These are phyloP conservation scores for Rhododendron simsii DNA, from an alignment of 148 eudicot genomes.

Conservation along the genomic window DNA sequence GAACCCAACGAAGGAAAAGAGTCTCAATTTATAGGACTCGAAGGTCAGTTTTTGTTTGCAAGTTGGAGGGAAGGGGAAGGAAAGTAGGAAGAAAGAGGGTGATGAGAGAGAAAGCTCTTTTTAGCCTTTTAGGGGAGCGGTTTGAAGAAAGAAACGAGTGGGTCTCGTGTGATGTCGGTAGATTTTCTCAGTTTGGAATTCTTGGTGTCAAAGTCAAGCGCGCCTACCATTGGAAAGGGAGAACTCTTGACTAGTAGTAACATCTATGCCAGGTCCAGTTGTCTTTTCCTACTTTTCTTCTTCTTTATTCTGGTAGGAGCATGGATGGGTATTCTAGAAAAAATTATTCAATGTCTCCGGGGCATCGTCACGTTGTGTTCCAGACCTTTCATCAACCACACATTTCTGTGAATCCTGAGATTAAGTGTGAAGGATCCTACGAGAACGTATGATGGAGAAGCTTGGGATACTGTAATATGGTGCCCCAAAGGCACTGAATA, in stretches of 20 bases:
- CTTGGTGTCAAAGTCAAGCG: constrained; percentile 39
- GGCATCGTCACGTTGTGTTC: too few species aligned
- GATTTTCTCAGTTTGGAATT: constrained; percentile 7
- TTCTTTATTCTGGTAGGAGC: background rate
- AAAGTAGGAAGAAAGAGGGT: background rate
- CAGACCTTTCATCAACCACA: too few species aligned
- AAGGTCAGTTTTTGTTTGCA: background rate
- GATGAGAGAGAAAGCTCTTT: background rate
- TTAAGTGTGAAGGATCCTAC: too few species aligned
- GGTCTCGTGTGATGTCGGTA: background rate
- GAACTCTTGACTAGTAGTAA: background rate
- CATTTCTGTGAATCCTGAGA: too few species aligned
- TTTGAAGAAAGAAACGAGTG: background rate
- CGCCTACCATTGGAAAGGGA: constrained; percentile 11
- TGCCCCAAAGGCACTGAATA: too few species aligned
- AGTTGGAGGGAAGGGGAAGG: background rate
- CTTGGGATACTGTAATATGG: too few species aligned
- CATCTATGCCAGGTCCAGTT: background rate
- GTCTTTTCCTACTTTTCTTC: background rate
- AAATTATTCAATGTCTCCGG: too few species aligned
- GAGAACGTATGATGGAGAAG: too few species aligned
- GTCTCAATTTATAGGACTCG: background rate
- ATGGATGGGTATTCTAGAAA: background rate
- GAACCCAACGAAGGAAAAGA: background rate
- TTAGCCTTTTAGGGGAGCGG: background rate